Conservation (phyloP, 192 early-diverging fungal species). For the Coemansia sp. region DNA sequence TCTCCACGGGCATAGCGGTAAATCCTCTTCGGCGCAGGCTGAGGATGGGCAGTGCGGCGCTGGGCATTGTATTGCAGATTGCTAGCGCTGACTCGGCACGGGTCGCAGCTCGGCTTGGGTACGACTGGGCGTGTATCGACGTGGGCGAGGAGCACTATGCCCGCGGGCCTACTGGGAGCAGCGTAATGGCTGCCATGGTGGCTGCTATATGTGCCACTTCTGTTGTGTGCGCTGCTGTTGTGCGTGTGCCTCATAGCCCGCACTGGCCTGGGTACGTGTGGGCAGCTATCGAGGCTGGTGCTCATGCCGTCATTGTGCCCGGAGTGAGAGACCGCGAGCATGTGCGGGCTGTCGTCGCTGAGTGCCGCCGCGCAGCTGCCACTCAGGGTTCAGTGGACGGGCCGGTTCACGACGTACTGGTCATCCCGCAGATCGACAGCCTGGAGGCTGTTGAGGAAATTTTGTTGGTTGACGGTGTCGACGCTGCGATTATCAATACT, state of each 20-base stretch:
- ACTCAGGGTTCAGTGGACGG: background rate
- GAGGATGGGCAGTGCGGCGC: conserved; percentile 14
- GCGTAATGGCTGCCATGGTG: conserved; percentile 47
- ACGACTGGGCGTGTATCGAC: conserved; percentile 51
- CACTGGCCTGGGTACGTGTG: conserved; percentile 35
- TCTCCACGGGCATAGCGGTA: background rate
- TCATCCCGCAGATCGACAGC: conserved; percentile 49
- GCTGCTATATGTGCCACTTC: conserved; percentile 30
- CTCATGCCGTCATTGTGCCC: conserved; percentile 44
- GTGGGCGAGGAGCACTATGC: conserved; percentile 28
- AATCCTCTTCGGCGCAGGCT: conserved; percentile 33
- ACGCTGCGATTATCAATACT: conserved; percentile 39
- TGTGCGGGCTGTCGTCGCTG: conserved; percentile 13
- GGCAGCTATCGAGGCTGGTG: conserved; percentile 48
- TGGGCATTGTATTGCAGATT: conserved; percentile 45
- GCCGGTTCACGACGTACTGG: conserved; percentile 14
- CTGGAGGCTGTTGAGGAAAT: conserved; percentile 38
- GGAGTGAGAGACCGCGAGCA: conserved; percentile 35
- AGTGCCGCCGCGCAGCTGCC: conserved; percentile 6
- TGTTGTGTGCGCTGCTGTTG: conserved; percentile 30
- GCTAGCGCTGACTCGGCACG: conserved; percentile 41
- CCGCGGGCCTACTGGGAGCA: conserved; percentile 21
- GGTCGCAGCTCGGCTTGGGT: conserved; percentile 36
- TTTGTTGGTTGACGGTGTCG: conserved; percentile 44
- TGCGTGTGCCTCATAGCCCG: conserved; percentile 41